Conservation (phyloP, 805 yeast genomes). For the Ogataea nakhonphanomensis region DNA sequence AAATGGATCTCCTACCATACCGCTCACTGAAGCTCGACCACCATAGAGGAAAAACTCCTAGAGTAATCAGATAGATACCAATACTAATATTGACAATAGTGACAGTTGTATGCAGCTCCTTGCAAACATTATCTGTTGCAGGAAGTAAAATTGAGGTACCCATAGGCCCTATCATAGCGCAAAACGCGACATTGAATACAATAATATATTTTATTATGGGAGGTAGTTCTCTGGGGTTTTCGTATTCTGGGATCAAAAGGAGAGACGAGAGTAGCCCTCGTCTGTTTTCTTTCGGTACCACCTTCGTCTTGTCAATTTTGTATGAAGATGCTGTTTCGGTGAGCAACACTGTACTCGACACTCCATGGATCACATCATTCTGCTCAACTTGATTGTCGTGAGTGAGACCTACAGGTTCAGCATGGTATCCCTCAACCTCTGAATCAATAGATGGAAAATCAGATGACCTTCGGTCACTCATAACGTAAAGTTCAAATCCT, state of each 20-base stretch:
- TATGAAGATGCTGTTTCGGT: conserved; percentile 20
- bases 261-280: conserved; percentile 57
- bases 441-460: conserved; percentile 5
- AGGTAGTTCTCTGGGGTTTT: conserved; percentile 68
- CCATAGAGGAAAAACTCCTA: conserved; percentile 85
- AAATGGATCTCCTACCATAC: conserved; percentile 72
- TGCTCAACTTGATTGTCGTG: not conserved
- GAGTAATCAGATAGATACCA: conserved; percentile 68
- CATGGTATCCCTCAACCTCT: not conserved
- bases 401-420: conserved; percentile 2
- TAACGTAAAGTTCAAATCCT: not conserved
- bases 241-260: conserved; percentile 63
- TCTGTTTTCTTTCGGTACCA: conserved; percentile 40
- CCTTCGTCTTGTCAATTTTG: conserved; percentile 24
- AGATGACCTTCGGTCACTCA: conserved; percentile 4
- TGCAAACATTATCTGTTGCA: conserved; percentile 59
- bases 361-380: not conserved
- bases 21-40: conserved; percentile 80
- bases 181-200: conserved; percentile 64
- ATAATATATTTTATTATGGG: conserved; percentile 45
- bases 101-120: conserved; percentile 52
- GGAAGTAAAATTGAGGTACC: conserved; percentile 83
- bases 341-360: not conserved
- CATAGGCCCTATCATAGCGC: conserved; percentile 84
- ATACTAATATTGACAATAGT: conserved; percentile 71